Evolutionary conservation across 352 stramenopile species (phyloP), one percentile per base, ranked within the genome.

Genomic region (Phytophthora pluvialis): DNA sequence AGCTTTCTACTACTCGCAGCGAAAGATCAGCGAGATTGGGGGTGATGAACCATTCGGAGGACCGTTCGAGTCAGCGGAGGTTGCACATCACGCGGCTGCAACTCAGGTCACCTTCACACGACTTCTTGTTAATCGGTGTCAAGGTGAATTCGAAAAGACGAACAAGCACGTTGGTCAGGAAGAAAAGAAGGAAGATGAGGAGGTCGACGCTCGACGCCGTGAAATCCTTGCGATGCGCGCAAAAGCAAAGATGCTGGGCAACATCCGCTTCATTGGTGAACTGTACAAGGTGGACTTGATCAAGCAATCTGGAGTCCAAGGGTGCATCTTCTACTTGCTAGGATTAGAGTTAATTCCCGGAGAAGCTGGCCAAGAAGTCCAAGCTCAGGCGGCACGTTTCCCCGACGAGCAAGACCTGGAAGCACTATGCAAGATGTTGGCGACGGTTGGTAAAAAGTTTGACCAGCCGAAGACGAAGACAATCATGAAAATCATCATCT

Each of bases 241-340:
- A 11, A 95, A 95, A 57, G 73, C 76, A 44, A 67, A 77, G 8
- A 94, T 96, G 88, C 72, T 96, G 13, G 88, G 88, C 21, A 96
- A 95, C 70, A 95, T 95, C 45, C 88, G 88, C 31, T 96, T 96
- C 50, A 89, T 96, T 32, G 88, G 86, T 31, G 88, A 96, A 47
- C 46, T 96, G 32, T 96, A 92, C 73, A 96, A 96, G 64, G 79
- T 90, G 35, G 88, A 93, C 58, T 61, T 96, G 55, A 76, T 96
- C 39, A 90, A 93, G 77, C 78, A 90, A 83, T 67, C 70, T 4
- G 88, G 89, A 26, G 73, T 95, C 3, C 79, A 95, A 78, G 69
- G 67, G 3, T 96, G 88, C 39, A 75, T 94, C 31, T 91, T 94
- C 50, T 86, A 94, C 53, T 75, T 96, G 52, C 60, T 96, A 11